These are phyloP conservation scores for Euphorbia lathyris DNA, from an alignment of 345 rosid genomes.

Conservation along the genomic window DNA sequence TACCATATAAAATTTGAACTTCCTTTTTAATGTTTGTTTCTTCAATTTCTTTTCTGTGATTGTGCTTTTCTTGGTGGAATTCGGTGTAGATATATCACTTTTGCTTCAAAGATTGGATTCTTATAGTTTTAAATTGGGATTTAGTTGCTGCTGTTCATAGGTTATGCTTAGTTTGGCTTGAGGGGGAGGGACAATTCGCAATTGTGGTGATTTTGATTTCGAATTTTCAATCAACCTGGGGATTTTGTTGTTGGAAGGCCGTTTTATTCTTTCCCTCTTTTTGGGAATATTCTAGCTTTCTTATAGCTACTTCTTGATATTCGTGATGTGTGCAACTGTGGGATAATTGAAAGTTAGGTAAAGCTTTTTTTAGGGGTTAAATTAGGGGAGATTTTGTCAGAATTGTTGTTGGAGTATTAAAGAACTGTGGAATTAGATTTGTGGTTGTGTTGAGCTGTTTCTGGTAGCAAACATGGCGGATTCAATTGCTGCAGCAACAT, in stretches of 20 bases:
- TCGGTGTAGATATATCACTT: conserved; percentile 20
- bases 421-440: conserved; percentile 1
- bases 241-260: conserved; percentile 32
- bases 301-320: conserved; percentile 29
- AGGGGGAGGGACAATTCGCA: conserved; percentile 2
- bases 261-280: conserved; percentile 1
- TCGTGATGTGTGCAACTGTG: conserved; percentile 10
- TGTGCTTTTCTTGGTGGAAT: conserved; percentile 14
- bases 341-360: conserved; percentile 20
- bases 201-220: conserved; percentile 27
- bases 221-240: conserved; percentile 31
- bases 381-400: conserved; percentile 5
- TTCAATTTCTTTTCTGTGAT: neutral
- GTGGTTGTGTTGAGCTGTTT: conserved; percentile 12
- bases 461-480: conserved; percentile 55
- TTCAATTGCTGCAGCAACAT: conserved; percentile 58
- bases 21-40: conserved; percentile 7
- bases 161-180: conserved; percentile 36
- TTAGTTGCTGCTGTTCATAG: conserved; percentile 26
- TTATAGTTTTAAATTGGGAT: conserved; percentile 15
- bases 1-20: neutral
- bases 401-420: conserved; percentile 2
- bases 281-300: conserved; percentile 12
- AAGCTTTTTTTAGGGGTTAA: conserved; percentile 6
- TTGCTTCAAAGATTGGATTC: conserved; percentile 28